A percentile compares a stretch with the other conserved stretches of the same genome.
Evolutionary conservation across 148 eudicot genomes (phyloP).

Genomic region (Amaranthus palmeri): DNA sequence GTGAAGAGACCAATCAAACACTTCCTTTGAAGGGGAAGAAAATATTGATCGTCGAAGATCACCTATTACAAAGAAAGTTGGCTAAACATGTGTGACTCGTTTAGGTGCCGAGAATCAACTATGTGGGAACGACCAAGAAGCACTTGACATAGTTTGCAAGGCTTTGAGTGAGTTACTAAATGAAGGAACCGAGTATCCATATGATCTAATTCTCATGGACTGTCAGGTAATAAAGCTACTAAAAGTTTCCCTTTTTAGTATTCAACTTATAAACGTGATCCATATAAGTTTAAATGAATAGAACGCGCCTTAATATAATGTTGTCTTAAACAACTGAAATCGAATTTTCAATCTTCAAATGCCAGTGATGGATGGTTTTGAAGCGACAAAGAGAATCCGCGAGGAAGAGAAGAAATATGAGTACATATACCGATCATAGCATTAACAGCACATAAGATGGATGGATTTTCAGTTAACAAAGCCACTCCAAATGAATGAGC

Average conservation of each 20-base stretch:
- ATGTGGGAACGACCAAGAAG: constrained; percentile 26
- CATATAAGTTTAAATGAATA: too few species aligned
- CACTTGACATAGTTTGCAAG: constrained; percentile 9
- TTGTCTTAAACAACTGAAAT: too few species aligned
- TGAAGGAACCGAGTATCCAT: constrained; percentile 36
- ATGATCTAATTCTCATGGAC: constrained; percentile 67
- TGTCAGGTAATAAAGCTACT: constrained; percentile 21
- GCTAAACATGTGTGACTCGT: constrained; percentile 9
- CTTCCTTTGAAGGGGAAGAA: constrained; percentile 22
- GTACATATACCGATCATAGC: constrained; percentile 64
- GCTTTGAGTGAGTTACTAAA: constrained; percentile 4
- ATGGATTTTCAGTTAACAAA: constrained; percentile 43
- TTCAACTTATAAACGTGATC: background rate
- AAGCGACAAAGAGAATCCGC: constrained; percentile 57
- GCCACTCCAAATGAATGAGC: constrained; percentile 42
- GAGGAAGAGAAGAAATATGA: constrained; percentile 43
- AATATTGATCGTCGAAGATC: constrained; percentile 25
- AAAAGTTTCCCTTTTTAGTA: background rate
- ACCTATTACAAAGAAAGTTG: constrained; percentile 11
- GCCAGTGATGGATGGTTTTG: constrained; percentile 68
- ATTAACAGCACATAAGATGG: constrained; percentile 51
- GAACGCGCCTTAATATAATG: too few species aligned
- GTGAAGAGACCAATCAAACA: background rate
- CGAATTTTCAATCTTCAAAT: constrained; percentile 32
- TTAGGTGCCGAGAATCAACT: constrained; percentile 19